Base-by-base conservation (phyloP, 1,284 basidiomycete genomes). In the Puccinia polysora region DNA sequence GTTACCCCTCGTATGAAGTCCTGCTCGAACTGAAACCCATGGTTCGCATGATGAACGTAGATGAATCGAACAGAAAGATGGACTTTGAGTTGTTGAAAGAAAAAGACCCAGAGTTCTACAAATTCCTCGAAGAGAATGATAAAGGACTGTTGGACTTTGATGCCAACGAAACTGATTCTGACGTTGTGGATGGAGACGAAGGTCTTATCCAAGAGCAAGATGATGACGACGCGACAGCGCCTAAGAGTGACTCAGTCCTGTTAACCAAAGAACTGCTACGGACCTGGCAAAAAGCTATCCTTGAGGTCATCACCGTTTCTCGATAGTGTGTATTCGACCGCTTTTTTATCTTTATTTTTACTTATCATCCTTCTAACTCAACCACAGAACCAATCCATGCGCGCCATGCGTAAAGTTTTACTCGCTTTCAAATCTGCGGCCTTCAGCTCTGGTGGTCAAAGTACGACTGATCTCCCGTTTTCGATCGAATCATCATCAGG, bases 91-190 rank as follows among this genome's bases (percentile, higher is more conserved):
- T 90, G 78, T 85, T 98, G 47, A 89, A 89, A 14, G 89, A 95
- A 81, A 95, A 91, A 80, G 96, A 98, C 80, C 95, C 95, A 20
- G 95, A 97, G 78, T 98, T 98, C 82, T 98, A 87, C 87, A 93
- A 96, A 81, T 98, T 96, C 79, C 84, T 98, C 6, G 88, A 96
- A 82, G 91, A 97, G 81, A 95, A 98, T 79, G 95, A 98, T 81
- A 83, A 84, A 70, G 91, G 93, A 67, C 82, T 98, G 36, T 84
- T 98, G 5, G 83, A 90, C 1, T 98, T 98, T 79, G 76, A 76
- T 34, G 73, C 71, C 28, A 73, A 74, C 36, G 73, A 76, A 28
- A 40, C 43, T 34, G 59, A 71, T 40, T 60, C 49, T 14, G 74
- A 74, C 40, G 75, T 63, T 2, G 80, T 73, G 14, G 79, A 67